A percentile compares a stretch with the other conserved stretches of the same genome.
phyloP scores from a whole-genome alignment of 23 red algal species.

The Gracilaria gracilis region DNA sequence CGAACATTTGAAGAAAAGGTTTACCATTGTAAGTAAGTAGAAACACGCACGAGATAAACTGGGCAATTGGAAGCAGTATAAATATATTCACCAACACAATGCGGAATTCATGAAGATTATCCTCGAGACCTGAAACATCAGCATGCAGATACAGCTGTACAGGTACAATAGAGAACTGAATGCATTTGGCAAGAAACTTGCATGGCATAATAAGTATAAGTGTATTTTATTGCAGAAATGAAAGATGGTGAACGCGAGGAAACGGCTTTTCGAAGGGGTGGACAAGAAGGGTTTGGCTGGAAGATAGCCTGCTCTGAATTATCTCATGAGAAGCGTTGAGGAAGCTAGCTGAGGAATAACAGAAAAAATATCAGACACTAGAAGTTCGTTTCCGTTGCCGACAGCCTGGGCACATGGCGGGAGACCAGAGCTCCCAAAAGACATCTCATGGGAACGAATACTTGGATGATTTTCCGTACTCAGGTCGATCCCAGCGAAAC shows the following conservation, averaged over 20 bases:
- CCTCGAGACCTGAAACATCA: slow-evolving; percentile 22
- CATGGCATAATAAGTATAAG: slow-evolving; percentile 2
- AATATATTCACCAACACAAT: background rate
- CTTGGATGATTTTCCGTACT: background rate
- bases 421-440: background rate
- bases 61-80: slow-evolving; percentile 13
- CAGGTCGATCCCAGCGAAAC: background rate
- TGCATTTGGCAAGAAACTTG: slow-evolving; percentile 17
- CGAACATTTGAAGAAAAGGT: background rate
- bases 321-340: background rate
- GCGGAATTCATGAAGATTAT: slow-evolving; percentile 19
- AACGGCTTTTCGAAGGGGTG: background rate
- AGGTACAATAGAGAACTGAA: slow-evolving; percentile 16
- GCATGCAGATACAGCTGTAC: slow-evolving; percentile 5
- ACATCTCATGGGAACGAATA: slow-evolving; percentile 16
- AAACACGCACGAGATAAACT: slow-evolving; percentile 36
- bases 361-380: background rate
- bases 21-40: slow-evolving; percentile 19
- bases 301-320: background rate
- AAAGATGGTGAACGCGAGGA: background rate
- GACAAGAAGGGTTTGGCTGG: background rate
- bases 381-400: slow-evolving; percentile 8
- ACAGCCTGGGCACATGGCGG: slow-evolving; percentile 11
- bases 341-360: background rate
- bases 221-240: background rate